These are phyloP conservation scores for Paraphaeosphaeria sporulosa DNA, from an alignment of 2,329 filamentous ascomycete species.

Conservation along the genomic window DNA sequence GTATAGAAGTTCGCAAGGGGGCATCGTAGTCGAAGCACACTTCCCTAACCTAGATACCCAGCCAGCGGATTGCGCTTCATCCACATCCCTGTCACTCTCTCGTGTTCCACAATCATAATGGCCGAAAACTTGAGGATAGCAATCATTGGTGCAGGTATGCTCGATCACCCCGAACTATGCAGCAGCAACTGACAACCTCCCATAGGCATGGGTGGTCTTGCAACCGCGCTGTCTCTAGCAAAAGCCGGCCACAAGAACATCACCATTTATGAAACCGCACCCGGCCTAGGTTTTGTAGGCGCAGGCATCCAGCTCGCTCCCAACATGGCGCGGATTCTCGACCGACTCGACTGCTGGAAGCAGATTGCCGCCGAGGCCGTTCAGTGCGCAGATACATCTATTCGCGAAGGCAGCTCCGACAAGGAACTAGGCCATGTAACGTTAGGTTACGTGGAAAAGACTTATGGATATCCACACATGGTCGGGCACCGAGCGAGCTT, in stretches of 20 bases:
- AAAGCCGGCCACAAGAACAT: slow-evolving; percentile 78
- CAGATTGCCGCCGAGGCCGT: slow-evolving; percentile 75
- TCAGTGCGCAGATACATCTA: slow-evolving; percentile 74
- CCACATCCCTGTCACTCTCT: background rate
- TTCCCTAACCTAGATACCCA: slow-evolving; percentile 7
- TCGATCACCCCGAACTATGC: background rate
- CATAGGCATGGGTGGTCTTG: slow-evolving; percentile 81
- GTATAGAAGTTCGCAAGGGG: slow-evolving; percentile 11
- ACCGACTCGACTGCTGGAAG: slow-evolving; percentile 75
- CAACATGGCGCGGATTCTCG: slow-evolving; percentile 80
- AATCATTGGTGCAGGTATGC: slow-evolving; percentile 43
- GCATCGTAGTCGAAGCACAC: background rate
- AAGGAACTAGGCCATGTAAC: slow-evolving; percentile 74
- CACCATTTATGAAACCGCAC: slow-evolving; percentile 76
- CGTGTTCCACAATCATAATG: slow-evolving; percentile 25
- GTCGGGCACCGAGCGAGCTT: slow-evolving; percentile 79
- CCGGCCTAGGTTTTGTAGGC: slow-evolving; percentile 79
- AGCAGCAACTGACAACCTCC: slow-evolving; percentile 21
- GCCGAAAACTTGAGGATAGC: slow-evolving; percentile 41
- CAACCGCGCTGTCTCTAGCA: slow-evolving; percentile 74
- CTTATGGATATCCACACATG: slow-evolving; percentile 80
- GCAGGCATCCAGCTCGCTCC: slow-evolving; percentile 86
- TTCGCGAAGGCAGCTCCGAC: slow-evolving; percentile 74
- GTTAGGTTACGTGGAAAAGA: slow-evolving; percentile 70
- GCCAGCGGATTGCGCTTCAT: background rate